Conservation (phyloP, 2,329 filamentous ascomycete genomes). For the Fusarium odoratissimum region DNA sequence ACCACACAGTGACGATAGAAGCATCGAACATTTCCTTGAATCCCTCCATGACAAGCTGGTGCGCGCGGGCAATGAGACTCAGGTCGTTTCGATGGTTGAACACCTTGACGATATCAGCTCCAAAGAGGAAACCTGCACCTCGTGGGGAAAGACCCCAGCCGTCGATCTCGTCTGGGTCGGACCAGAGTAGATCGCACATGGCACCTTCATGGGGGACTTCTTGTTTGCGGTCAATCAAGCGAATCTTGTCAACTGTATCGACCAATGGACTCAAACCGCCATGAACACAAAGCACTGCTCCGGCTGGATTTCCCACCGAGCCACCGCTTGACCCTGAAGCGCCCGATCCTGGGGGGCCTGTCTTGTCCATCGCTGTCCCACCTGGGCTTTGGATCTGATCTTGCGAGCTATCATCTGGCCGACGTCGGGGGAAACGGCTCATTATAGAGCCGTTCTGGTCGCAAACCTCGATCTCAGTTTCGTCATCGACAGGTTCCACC, state of each 20-base stretch:
- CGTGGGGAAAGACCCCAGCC: conserved; percentile 96
- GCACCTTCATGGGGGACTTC: conserved; percentile 98
- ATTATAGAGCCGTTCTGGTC: conserved; percentile 86
- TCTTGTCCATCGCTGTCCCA: conserved; percentile 49
- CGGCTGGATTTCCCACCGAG: conserved; percentile 74
- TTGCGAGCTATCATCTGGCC: conserved; percentile 42
- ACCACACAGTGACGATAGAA: conserved; percentile 98
- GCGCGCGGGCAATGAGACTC: conserved; percentile 89
- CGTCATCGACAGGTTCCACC: conserved; percentile 69
- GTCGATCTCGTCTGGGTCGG: conserved; percentile 96
- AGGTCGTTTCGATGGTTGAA: conserved; percentile 97
- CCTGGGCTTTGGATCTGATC: conserved; percentile 45
- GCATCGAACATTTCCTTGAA: conserved; percentile 99
- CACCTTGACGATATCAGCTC: conserved; percentile 91
- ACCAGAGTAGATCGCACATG: conserved; percentile 99
- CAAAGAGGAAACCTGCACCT: conserved; percentile 95
- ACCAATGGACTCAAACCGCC: conserved; percentile 92
- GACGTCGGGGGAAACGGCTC: conserved; percentile 72
- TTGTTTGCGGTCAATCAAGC: conserved; percentile 94
- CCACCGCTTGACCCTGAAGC: conserved; percentile 77
- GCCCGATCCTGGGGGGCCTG: conserved; percentile 82
- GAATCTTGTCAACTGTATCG: conserved; percentile 94
- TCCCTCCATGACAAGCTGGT: conserved; percentile 98
- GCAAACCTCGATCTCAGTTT: conserved; percentile 93
- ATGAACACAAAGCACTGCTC: conserved; percentile 94